Conservation (phyloP, 2,329 filamentous ascomycete species). For the Chaetothyriales sp. region DNA sequence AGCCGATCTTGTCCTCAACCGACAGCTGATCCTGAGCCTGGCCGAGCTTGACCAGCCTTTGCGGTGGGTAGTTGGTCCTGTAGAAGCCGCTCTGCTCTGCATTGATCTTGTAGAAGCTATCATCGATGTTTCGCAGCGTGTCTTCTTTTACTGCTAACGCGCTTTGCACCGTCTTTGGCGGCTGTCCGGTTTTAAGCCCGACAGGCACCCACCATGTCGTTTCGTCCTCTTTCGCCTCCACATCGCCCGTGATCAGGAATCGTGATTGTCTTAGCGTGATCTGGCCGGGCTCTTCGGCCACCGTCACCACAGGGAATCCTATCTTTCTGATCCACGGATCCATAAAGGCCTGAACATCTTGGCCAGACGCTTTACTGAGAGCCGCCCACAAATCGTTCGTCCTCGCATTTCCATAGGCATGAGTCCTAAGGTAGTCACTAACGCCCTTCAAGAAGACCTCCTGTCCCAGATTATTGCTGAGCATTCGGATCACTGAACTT, state of each 20-base stretch:
- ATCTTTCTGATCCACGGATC: constrained; percentile 90
- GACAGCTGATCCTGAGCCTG: constrained; percentile 61
- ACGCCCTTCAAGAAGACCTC: constrained; percentile 86
- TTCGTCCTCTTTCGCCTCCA: constrained; percentile 76
- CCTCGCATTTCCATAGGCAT: constrained; percentile 77
- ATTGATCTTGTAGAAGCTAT: constrained; percentile 93
- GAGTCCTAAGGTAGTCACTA: constrained; percentile 71
- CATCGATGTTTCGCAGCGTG: constrained; percentile 49
- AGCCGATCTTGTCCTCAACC: constrained; percentile 80
- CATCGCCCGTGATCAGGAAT: constrained; percentile 84
- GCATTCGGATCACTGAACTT: constrained; percentile 90
- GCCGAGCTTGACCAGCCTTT: constrained; percentile 66
- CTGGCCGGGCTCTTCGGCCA: constrained; percentile 70
- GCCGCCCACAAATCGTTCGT: constrained; percentile 84
- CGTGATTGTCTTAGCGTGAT: constrained; percentile 73
- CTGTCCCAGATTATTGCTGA: constrained; percentile 76
- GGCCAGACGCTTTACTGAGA: constrained; percentile 71
- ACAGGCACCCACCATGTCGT: constrained; percentile 95
- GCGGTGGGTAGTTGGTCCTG: constrained; percentile 82
- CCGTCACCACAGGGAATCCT: constrained; percentile 79
- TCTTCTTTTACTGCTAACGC: constrained; percentile 65
- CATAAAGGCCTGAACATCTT: constrained; percentile 81
- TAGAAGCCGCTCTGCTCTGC: constrained; percentile 80
- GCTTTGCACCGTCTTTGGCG: constrained; percentile 48
- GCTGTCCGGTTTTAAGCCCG: constrained; percentile 62